phyloP scores from a whole-genome alignment of 2,329 filamentous ascomycete species.

The Trichoderma sp. region DNA sequence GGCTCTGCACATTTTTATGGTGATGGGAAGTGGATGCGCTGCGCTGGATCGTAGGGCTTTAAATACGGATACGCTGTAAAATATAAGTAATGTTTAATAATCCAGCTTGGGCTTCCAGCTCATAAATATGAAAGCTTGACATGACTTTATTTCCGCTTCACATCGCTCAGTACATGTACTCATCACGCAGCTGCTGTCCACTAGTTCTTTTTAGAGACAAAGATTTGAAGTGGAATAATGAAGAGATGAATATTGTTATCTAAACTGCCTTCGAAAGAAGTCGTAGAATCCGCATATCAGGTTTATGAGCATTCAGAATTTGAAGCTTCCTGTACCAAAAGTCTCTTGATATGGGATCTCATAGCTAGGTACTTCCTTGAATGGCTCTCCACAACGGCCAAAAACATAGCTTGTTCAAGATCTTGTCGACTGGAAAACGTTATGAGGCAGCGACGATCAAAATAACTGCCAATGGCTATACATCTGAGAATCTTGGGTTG shows the following conservation, averaged over 20 bases:
- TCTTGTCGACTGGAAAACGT: no score
- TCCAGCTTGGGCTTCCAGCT: neutral
- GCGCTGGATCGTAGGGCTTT: neutral
- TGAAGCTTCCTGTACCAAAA: neutral
- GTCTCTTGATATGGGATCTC: neutral
- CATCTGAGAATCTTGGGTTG: neutral
- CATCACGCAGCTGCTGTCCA: neutral
- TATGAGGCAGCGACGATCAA: no score
- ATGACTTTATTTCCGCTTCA: neutral
- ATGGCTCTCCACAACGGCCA: no score
- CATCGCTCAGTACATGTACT: neutral
- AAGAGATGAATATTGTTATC: neutral
- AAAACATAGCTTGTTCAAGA: neutral
- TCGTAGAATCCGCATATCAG: neutral
- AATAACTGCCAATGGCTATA: no score
- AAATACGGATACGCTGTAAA: neutral
- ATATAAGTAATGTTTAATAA: slow-evolving; percentile 10
- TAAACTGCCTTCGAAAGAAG: neutral
- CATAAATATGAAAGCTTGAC: neutral
- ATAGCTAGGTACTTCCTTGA: neutral
- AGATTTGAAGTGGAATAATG: neutral
- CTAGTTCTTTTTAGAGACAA: neutral
- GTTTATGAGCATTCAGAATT: neutral
- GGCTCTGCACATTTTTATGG: slow-evolving; percentile 17
- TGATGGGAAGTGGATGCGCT: neutral